These are phyloP conservation scores for Rhynchospora breviuscula DNA, from an alignment of 176 grass and related monocot genomes.

Conservation along the genomic window DNA sequence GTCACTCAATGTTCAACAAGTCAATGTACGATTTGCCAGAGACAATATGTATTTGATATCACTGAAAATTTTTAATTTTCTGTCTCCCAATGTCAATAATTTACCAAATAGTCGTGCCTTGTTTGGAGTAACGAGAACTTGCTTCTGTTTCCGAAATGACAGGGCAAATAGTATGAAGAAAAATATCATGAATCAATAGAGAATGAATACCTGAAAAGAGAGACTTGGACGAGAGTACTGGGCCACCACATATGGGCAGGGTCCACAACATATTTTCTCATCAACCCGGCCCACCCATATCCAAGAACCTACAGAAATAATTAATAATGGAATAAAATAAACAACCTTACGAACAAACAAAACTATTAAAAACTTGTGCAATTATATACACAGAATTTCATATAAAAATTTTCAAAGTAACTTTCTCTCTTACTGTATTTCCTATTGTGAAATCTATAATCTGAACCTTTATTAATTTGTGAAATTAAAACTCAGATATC, in stretches of 20 bases:
- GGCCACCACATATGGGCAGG: constrained; percentile 97
- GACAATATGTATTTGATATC: too few relatives aligned
- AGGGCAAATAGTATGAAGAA: too few relatives aligned
- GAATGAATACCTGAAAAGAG: constrained; percentile 55
- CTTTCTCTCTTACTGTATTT: not conserved
- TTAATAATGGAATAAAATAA: not conserved
- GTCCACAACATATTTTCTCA: constrained; percentile 87
- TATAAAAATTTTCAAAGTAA: not conserved
- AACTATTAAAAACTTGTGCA: not conserved
- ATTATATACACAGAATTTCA: not conserved
- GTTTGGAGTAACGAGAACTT: too few relatives aligned
- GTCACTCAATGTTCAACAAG: not conserved
- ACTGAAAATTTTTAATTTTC: too few relatives aligned
- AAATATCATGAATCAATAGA: not conserved
- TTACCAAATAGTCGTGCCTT: too few relatives aligned
- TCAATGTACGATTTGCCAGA: not conserved
- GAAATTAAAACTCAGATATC: not conserved
- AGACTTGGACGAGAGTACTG: constrained; percentile 61
- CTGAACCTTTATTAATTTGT: not conserved
- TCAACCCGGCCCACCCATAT: constrained; percentile 86
- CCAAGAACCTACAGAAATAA: constrained; percentile 43
- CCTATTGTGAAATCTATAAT: not conserved
- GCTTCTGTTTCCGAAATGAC: too few relatives aligned
- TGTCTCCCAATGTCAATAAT: too few relatives aligned
- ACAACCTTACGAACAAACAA: too few relatives aligned